Evolutionary conservation across 306 rosid species (phyloP), one percentile per base, ranked within the genome.

Genomic region (Mucuna pruriens): DNA sequence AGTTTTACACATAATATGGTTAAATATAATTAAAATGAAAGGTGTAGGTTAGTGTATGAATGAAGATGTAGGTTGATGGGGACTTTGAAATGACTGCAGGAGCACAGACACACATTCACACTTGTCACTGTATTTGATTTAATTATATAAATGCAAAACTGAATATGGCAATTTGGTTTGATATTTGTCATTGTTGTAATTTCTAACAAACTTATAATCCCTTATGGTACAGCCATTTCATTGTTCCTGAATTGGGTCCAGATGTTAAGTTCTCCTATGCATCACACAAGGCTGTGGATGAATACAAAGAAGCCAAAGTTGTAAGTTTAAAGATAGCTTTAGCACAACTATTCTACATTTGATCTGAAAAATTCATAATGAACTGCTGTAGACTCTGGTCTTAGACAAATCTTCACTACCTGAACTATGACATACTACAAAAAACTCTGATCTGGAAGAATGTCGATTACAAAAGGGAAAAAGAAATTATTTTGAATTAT

Each of bases 191-290:
- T 29, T 25, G 12, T 66, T n/a, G n/a, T n/a, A n/a, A n/a, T n/a
- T n/a, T 81, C 45, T 85, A 22, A 64, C 67, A 34, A 62, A 66
- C 26, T 29, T 49, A 31, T 75, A 26, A 67, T 68, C 40, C 71
- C 52, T 77, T 40, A 38, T 83, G 80, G 62, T 87, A 81, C 89
- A 93, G 97, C 89, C 98, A 93, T 83, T 93, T 64, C 88, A 91
- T 93, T 89, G 98, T 93, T 78, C 94, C 97, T 60, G 98, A 93
- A 84, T 68, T 93, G 88, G 89, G 93, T 16, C 98, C 98, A 19
- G 91, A 91, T 69, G 87, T 90, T 66, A 91, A 85, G 38, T 94
- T 94, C 87, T 86, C 90, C 55, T 91, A 94, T 81, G 91, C 98
- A 45, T 94, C 98, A 17, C 98, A 90, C 79, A 90, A 93, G 87